These are phyloP conservation scores for Edaphochlamys debaryana DNA, from an alignment of 139 green algal species.

Conservation along the genomic window DNA sequence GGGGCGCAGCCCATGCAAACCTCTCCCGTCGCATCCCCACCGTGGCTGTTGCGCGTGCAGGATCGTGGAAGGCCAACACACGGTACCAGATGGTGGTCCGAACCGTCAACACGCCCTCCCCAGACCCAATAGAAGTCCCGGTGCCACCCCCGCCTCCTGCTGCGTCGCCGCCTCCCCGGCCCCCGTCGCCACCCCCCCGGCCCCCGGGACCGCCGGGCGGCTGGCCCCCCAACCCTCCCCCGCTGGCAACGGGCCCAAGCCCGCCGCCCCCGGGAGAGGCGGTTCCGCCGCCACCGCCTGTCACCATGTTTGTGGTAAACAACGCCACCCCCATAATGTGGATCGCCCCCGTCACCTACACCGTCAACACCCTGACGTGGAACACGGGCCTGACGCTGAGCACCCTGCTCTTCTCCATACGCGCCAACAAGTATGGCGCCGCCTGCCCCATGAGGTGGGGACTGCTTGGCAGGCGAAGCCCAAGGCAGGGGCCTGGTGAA, in stretches of 20 bases:
- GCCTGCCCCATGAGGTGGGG: conserved; percentile 33
- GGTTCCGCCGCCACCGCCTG: background rate
- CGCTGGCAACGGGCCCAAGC: background rate
- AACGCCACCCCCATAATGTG: conserved; percentile 41
- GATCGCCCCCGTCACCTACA: conserved; percentile 29
- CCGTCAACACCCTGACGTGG: background rate
- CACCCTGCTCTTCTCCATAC: conserved; percentile 29
- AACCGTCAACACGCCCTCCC: background rate
- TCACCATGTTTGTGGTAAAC: conserved; percentile 10
- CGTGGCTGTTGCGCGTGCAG: too few species aligned
- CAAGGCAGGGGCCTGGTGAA: too few species aligned
- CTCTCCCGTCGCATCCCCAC: too few species aligned
- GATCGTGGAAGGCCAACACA: conserved; percentile 34
- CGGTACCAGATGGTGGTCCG: conserved; percentile 30
- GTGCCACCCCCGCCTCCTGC: conserved; percentile 8
- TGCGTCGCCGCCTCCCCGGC: background rate
- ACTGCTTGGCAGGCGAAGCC: too few species aligned
- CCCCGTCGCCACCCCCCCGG: background rate
- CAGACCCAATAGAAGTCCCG: background rate
- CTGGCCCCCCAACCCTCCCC: background rate
- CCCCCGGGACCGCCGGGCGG: background rate
- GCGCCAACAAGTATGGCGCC: conserved; percentile 43
- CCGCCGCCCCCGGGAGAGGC: background rate
- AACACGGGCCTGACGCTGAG: too few species aligned
- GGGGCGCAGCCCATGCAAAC: too few species aligned